phyloP scores from a whole-genome alignment of 208 protist species.

The Acanthamoeba triangularis region DNA sequence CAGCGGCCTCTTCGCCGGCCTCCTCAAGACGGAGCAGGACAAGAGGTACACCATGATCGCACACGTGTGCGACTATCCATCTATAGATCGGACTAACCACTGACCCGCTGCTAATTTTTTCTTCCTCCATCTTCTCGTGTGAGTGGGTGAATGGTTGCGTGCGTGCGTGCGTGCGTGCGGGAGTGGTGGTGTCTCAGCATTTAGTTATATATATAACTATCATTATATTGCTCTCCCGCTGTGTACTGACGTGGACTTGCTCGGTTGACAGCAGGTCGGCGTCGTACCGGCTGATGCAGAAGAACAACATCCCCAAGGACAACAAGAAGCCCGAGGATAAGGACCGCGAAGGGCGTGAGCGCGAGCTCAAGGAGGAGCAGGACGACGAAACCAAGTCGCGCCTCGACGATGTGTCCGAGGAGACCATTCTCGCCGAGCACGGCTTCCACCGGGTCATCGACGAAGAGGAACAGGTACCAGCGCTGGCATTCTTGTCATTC shows the following conservation, averaged over 20 bases:
- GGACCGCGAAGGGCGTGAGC: not conserved
- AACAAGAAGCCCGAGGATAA: slow-evolving; percentile 22
- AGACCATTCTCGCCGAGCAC: not conserved
- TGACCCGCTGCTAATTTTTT: too few species aligned
- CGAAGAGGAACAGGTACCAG: not conserved
- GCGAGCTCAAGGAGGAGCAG: slow-evolving; percentile 67
- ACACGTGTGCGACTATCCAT: too few species aligned
- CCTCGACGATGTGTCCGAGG: not conserved
- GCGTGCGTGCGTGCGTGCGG: too few species aligned
- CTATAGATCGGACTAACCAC: too few species aligned
- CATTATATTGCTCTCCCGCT: not conserved
- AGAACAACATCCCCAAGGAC: not conserved
- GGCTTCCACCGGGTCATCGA: slow-evolving; percentile 50
- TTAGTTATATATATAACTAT: too few species aligned
- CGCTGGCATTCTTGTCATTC: not conserved
- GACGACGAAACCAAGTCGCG: slow-evolving; percentile 55
- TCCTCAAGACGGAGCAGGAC: not conserved
- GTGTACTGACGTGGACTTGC: not conserved
- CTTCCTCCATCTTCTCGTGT: too few species aligned
- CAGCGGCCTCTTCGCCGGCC: not conserved
- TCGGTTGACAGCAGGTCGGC: not conserved
- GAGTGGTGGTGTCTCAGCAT: too few species aligned
- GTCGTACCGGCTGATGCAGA: slow-evolving; percentile 14
- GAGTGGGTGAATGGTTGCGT: too few species aligned
- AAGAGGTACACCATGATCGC: too few species aligned